A percentile compares a stretch with the other conserved stretches of the same genome.
Conservation (phyloP, 148 eudicot genomes). For the Mesembryanthemum crystallinum region DNA sequence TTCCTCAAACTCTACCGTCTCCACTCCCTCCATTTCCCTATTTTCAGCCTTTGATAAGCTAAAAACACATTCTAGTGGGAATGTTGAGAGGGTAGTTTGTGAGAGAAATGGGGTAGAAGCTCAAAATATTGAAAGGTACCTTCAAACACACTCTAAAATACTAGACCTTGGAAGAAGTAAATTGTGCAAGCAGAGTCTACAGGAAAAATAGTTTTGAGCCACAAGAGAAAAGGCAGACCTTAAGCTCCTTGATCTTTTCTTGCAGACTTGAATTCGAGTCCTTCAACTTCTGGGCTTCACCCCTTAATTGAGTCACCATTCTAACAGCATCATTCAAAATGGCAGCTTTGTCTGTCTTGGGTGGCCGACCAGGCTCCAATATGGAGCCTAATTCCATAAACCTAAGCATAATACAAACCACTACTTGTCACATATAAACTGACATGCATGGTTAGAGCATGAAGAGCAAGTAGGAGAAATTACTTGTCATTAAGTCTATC, state of each 20-base stretch:
- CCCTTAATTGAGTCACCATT: slow-evolving; percentile 61
- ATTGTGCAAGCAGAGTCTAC: background rate
- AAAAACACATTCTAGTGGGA: no score
- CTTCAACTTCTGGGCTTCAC: slow-evolving; percentile 62
- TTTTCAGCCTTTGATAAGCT: no score
- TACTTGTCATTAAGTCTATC: slow-evolving; percentile 80
- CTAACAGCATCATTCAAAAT: slow-evolving; percentile 65
- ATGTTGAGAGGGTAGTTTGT: no score
- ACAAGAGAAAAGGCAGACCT: slow-evolving; percentile 32
- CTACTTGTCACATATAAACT: background rate
- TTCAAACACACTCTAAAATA: no score
- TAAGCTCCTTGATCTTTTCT: slow-evolving; percentile 69
- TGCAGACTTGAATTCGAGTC: slow-evolving; percentile 59
- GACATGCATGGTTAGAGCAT: background rate
- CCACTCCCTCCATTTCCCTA: no score
- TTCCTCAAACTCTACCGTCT: no score
- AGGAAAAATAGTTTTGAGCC: background rate
- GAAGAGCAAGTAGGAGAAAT: background rate
- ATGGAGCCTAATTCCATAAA: slow-evolving; percentile 63
- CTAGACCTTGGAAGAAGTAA: background rate
- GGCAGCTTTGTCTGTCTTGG: slow-evolving; percentile 68
- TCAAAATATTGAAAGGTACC: no score
- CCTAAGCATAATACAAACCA: slow-evolving; percentile 34
- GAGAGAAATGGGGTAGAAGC: no score
- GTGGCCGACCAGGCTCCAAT: slow-evolving; percentile 66